Evolutionary conservation across 2,329 filamentous ascomycete species (phyloP), one percentile per base, ranked within the genome.

Genomic region (Neospermospora avenae): DNA sequence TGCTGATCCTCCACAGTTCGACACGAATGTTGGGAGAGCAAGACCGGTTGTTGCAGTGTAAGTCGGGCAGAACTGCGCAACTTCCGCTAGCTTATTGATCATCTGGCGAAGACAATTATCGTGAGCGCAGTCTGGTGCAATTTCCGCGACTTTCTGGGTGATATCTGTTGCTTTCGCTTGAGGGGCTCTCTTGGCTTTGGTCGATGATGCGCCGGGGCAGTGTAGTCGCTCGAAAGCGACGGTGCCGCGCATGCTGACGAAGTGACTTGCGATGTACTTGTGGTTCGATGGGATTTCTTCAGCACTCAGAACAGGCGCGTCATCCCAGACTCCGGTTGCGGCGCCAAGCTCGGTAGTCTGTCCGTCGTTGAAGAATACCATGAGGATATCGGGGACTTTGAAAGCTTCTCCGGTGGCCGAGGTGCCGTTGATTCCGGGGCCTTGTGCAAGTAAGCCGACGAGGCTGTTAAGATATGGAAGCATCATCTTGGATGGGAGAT

Each of bases 281-380:
- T 82, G 76, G 44, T 78, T 67, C 11, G 76, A 71, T 13, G 81
- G 75, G 31, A 81, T 80, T 31, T 73, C 71, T 2, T 77, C 78
- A 1, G 76, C 73, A 76, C 3, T 56, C 41, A 59, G 34, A 37
- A 45, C 41, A 18, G 72, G 67, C 65, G 87, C 78, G 8, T 77
- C 74, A 62, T 88, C 85, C 65, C 86, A 88, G 1, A 88, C 78
- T 0, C 86, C 86, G 16, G 81, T 79, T 5, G 80, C 79, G 1
- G 83, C 80, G 0, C 82, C 79, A 6, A 88, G 74, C 71, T 89
- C 81, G 52, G 80, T 84, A 42, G 88, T 77, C 67, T 89, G 86
- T 3, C 85, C 85, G 65, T 89, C 86, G 61, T 89, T 87, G 39
- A 85, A 74, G 70, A 89, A 89, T 0, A 78, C 78, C 53, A 84